These are phyloP conservation scores for Hypomontagnella monticulosa DNA, from an alignment of 495 filamentous ascomycete genomes.

Conservation along the genomic window DNA sequence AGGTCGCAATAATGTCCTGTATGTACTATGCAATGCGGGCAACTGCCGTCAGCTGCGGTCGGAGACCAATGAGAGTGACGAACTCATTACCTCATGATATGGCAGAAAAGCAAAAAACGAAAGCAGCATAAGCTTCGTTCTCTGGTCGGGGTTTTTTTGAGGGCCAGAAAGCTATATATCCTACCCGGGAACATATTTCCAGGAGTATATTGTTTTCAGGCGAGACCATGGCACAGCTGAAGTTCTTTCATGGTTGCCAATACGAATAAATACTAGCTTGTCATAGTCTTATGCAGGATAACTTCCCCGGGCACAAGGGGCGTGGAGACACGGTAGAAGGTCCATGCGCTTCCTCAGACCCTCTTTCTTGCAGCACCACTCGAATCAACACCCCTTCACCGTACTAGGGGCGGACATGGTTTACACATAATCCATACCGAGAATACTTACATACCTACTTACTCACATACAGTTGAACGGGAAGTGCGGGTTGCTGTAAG, in stretches of 20 bases:
- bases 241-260: too few relatives aligned
- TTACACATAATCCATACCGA: background rate
- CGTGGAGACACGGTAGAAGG: background rate
- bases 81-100: background rate
- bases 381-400: background rate
- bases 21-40: background rate
- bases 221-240: too few relatives aligned
- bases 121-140: too few relatives aligned
- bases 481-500: background rate
- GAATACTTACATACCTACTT: too few relatives aligned
- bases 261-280: too few relatives aligned
- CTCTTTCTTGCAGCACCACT: slow-evolving; percentile 3
- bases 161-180: too few relatives aligned
- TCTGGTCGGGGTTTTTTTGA: too few relatives aligned
- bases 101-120: too few relatives aligned
- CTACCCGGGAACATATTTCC: too few relatives aligned
- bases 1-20: slow-evolving; percentile 4
- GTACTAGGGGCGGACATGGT: background rate
- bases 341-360: slow-evolving; percentile 9
- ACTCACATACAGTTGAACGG: background rate
- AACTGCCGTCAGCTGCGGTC: background rate
- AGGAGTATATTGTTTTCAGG: too few relatives aligned
- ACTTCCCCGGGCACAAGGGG: background rate
- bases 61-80: slow-evolving; percentile 1
- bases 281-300: background rate